These are phyloP conservation scores for Trichoderma sp. DNA, from an alignment of 2,329 filamentous ascomycete species.

Conservation along the genomic window DNA sequence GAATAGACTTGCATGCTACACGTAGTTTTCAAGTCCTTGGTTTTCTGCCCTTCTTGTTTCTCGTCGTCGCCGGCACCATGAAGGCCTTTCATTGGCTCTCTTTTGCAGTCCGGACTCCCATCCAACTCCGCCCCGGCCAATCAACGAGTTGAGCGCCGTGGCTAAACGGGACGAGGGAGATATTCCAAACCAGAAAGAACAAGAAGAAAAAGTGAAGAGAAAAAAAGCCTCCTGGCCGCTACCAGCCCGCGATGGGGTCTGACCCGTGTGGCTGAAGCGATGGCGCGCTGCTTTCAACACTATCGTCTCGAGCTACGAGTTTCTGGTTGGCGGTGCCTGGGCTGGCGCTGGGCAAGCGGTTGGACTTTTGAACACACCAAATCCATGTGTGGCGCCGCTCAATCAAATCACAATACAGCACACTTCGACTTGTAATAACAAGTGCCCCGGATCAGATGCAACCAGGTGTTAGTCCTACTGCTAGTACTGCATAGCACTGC, in stretches of 20 bases:
- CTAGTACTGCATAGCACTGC: neutral
- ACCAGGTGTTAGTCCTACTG: neutral
- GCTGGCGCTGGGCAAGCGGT: neutral
- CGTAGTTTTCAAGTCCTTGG: neutral
- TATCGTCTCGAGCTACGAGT: neutral
- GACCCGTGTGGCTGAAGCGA: slow-evolving; percentile 15
- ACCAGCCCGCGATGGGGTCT: slow-evolving; percentile 4
- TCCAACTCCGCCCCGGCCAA: neutral
- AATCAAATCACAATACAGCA: neutral
- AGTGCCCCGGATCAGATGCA: neutral
- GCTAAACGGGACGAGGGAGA: slow-evolving; percentile 1
- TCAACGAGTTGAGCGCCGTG: neutral
- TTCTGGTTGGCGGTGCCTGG: slow-evolving; percentile 11
- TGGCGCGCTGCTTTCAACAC: slow-evolving; percentile 6
- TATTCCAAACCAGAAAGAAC: neutral
- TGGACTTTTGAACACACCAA: neutral
- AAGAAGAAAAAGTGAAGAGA: neutral
- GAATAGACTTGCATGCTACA: neutral
- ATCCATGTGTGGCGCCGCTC: neutral
- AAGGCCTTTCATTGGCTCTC: slow-evolving; percentile 5
- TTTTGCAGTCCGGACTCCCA: neutral
- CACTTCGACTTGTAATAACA: neutral
- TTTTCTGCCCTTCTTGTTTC: neutral
- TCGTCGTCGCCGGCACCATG: slow-evolving; percentile 6
- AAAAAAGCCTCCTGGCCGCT: slow-evolving; percentile 1